phyloP scores from a whole-genome alignment of 768 basidiomycete genomes.

The Tulasnella sp. region DNA sequence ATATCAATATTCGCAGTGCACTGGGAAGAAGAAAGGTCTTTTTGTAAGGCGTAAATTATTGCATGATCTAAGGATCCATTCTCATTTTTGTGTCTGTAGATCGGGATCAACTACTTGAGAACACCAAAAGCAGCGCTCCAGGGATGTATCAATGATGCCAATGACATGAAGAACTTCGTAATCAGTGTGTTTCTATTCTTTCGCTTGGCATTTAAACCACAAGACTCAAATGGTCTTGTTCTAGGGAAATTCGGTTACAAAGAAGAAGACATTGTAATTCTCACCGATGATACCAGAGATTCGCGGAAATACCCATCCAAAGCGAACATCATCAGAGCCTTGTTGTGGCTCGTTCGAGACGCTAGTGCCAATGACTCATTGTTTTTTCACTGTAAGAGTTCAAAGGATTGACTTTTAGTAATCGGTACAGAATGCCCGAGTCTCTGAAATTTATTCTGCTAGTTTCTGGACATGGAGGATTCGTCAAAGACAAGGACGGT shows the following conservation, averaged over 20 bases:
- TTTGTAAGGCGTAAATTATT: too few species aligned
- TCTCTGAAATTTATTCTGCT: background rate
- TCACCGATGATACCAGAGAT: constrained; percentile 63
- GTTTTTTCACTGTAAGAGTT: constrained; percentile 69
- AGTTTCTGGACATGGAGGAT: constrained; percentile 94
- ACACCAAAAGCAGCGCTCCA: constrained; percentile 48
- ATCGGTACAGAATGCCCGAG: too few species aligned
- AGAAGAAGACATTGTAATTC: constrained; percentile 67
- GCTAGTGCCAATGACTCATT: constrained; percentile 74
- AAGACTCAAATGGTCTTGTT: too few species aligned
- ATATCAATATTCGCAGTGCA: constrained; percentile 91
- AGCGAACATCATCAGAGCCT: constrained; percentile 73
- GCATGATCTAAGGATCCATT: too few species aligned
- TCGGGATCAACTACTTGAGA: constrained; percentile 81
- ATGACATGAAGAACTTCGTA: constrained; percentile 59
- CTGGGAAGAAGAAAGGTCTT: constrained; percentile 74
- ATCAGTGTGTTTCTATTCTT: constrained; percentile 33
- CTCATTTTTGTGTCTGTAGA: too few species aligned
- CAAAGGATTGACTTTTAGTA: too few species aligned
- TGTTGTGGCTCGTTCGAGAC: constrained; percentile 78
- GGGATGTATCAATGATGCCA: constrained; percentile 89
- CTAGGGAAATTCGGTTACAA: constrained; percentile 52
- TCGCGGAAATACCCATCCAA: constrained; percentile 57
- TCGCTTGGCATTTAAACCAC: constrained; percentile 1
- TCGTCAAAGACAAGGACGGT: constrained; percentile 68